Evolutionary conservation across 805 yeast genomes (phyloP).

Genomic region (Pichia californica): DNA sequence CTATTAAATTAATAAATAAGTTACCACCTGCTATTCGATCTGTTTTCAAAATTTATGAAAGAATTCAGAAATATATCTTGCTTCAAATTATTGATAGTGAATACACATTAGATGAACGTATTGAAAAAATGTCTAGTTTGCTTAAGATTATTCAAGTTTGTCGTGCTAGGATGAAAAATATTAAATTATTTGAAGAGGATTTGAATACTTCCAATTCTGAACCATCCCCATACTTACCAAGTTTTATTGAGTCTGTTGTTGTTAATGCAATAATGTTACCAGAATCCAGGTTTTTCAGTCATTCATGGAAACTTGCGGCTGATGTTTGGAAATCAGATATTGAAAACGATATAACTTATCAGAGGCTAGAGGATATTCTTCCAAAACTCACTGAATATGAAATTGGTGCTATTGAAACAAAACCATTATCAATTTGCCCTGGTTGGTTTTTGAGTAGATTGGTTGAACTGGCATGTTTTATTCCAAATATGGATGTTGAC

Average conservation of each 20-base stretch:
- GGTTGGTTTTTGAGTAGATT: conserved; percentile 88
- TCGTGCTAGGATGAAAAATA: conserved; percentile 58
- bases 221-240: conserved; percentile 57
- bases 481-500: conserved; percentile 70
- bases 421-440: conserved; percentile 63
- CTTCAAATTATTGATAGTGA: conserved; percentile 57
- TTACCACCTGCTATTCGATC: conserved; percentile 68
- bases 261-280: conserved; percentile 72
- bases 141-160: conserved; percentile 59
- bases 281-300: conserved; percentile 63
- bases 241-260: conserved; percentile 77
- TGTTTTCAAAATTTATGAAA: conserved; percentile 59
- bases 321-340: conserved; percentile 12
- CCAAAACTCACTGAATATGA: conserved; percentile 9
- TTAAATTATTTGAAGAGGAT: conserved; percentile 36
- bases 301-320: conserved; percentile 63
- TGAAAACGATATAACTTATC: conserved; percentile 6
- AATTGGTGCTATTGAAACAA: conserved; percentile 18
- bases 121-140: conserved; percentile 61
- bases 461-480: conserved; percentile 65
- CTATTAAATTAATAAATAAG: conserved; percentile 28
- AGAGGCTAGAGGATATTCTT: conserved; percentile 21
- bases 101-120: conserved; percentile 53
- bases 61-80: conserved; percentile 57
- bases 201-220: neutral